Base-by-base conservation (phyloP, 1,139 yeast genomes). In the Taiozyma sp. region DNA sequence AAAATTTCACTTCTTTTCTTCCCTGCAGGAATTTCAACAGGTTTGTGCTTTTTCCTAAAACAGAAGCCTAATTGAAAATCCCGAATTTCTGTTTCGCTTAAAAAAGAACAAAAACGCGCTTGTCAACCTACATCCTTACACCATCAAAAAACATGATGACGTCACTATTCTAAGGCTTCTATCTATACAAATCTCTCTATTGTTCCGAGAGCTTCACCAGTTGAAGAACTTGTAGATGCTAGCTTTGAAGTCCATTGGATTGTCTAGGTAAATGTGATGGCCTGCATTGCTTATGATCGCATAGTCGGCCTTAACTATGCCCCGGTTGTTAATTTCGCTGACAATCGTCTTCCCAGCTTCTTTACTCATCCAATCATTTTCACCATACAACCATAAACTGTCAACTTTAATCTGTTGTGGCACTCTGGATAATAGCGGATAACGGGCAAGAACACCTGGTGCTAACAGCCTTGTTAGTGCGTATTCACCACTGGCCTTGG, bases 301-400 rank as follows among this genome's bases (percentile, higher is more conserved):
- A 51, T 78, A 83, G 8, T 67, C 61, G 1, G 79, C 61, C 13
- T 46, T 70, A 8, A 61, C 63, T 9, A 63, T 65, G 1, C 71
- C 69, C 2, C 56, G 54, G 39, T 62, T 48, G 34, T 62, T 62
- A 22, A 62, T 57, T 40, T 54, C 55, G 58, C 29, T 73, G 46
- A 82, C 80, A 51, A 78, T 75, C 10, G 69, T 61, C 28, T 56
- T 58, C 1, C 96, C 97, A 2, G 96, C 95, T 50, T 79, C 81
- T 13, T 79, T 74, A 63, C 88, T 87, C 97, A 91, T 91, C 79
- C 93, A 91, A 65, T 91, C 97, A 56, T 73, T 79, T 58, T 87
- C 85, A 0, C 97, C 97, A 65, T 90, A 91, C 29, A 89, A 64
- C 72, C 92, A 76, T 58, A 83, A 68, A 39, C 81, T 73, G 32